A percentile compares a stretch with the other conserved stretches of the same genome.
Conservation (phyloP, 768 basidiomycete genomes). For the Mrakia hoshinonis region DNA sequence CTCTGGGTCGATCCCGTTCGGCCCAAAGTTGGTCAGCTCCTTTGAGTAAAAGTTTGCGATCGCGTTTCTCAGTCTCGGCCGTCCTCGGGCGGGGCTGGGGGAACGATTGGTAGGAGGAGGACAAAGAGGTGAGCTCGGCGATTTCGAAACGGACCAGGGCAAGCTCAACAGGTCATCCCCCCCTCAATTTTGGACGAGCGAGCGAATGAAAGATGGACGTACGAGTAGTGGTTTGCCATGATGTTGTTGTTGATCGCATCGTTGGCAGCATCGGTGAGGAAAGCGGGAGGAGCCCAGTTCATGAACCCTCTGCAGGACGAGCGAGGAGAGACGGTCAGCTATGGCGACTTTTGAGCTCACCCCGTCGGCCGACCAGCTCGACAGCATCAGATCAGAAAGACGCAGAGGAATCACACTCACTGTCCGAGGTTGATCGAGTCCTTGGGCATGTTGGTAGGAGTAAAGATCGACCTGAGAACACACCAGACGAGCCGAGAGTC, state of each 20-base stretch:
- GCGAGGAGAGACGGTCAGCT: not conserved
- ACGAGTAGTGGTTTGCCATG: constrained; percentile 42
- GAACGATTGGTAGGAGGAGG: not conserved
- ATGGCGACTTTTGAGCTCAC: not conserved
- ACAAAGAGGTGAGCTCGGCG: not conserved
- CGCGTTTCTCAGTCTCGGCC: constrained; percentile 76
- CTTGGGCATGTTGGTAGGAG: constrained; percentile 73
- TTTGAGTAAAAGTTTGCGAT: constrained; percentile 71
- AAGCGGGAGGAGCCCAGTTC: constrained; percentile 42
- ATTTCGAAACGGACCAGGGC: not conserved
- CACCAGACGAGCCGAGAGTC: not conserved
- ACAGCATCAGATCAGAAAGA: not conserved
- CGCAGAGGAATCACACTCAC: constrained; percentile 32
- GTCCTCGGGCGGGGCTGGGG: constrained; percentile 56
- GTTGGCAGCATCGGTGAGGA: constrained; percentile 37
- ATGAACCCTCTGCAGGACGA: constrained; percentile 13
- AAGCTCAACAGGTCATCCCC: not conserved
- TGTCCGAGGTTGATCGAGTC: constrained; percentile 95
- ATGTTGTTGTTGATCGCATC: constrained; percentile 37
- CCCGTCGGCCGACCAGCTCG: no score
- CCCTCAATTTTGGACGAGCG: not conserved
- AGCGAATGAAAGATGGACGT: constrained; percentile 7
- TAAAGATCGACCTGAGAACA: constrained; percentile 41
- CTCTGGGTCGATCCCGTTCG: constrained; percentile 62
- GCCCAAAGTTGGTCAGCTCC: constrained; percentile 45